Base-by-base conservation (phyloP, 1,139 yeast species). In the Trichomonascaceae sp. region DNA sequence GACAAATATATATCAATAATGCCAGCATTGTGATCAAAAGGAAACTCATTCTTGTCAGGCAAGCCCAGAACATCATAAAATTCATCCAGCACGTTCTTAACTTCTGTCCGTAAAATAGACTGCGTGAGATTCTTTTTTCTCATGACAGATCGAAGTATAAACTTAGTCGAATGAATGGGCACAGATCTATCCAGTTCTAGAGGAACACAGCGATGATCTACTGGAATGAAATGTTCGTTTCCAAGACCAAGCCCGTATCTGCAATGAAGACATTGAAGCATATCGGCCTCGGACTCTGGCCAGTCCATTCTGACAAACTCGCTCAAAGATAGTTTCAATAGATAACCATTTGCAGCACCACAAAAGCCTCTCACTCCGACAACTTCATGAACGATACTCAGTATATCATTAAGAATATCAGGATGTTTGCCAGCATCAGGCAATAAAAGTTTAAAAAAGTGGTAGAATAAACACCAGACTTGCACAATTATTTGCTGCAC, bases 251-350 rank as follows among this genome's bases (percentile, higher is more conserved):
- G 77, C 46, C 88, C 95, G 63, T 85, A 89, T 12, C 88, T 77
- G 66, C 99, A 93, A 58, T 83, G 78, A 20, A 93, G 72, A 38
- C 89, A 76, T 63, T 93, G 98, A 9, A 87, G 73, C 52, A 88
- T 68, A 53, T 90, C 89, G 47, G 76, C 72, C 57, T 85, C 84
- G 43, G 71, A 67, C 8, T 74, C 77, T 1, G 66, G 62, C 63
- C 79, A 71, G 8, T 76, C 71, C 27, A 78, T 70, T 1, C 72
- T 63, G 5, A 82, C 71, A 24, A 89, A 70, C 18, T 79, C 74
- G 17, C 74, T 74, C 60, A 89, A 85, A 1, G 85, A 74, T 47
- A 86, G 70, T 32, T 75, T 75, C 48, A 93, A 72, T 58, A 90
- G 83, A 3, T 75, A 67, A 0, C 96, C 95, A 44, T 77, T 68